Base-by-base conservation (phyloP, 106 monocot species). In the Platanthera zijinensis region DNA sequence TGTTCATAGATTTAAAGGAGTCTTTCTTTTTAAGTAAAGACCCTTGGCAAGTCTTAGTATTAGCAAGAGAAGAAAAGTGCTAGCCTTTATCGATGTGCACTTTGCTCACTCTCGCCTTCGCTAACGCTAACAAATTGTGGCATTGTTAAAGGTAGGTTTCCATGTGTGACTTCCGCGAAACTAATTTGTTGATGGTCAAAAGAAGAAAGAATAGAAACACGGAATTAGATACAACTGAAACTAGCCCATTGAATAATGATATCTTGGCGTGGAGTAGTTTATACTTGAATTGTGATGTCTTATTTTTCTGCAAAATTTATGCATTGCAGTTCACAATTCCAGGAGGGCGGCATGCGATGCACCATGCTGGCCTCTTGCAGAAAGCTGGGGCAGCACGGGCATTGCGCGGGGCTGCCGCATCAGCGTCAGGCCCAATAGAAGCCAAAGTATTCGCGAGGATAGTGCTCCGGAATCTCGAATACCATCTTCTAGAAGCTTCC, bases 271-370 rank as follows among this genome's bases (percentile, higher is more conserved):
- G 15, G 12, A 17, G 17, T 13, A 12, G 4, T 56, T 56, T 12
- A 14, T 14, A 56, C 56, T 56, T 14, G 17, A 4, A 13, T 14
- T 56, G 5, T 39, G 39, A 39, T 39, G 17, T 56, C 5, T 56
- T 56, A 14, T 56, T 56, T 56, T 14, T 56, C 11, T 2, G 39
- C 39, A 39, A 39, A 56, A 54, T 56, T 56, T 56, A 4, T 56
- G 5, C 17, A 87, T 52, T 91, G 80, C 91, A 97, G 97, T 97
- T 97, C 76, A 92, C 94, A 0, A 83, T 97, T 30, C 97, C 94
- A 13, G 91, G 89, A 28, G 91, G 97, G 8, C 81, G 91, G 74
- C 97, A 97, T 83, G 91, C 97, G 1, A 76, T 81, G 62, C 94
- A 97, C 76, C 97, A 97, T 82, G 87, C 88, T 10, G 73, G 73